Evolutionary conservation across 306 rosid genomes (phyloP).

Genomic region (Vigna hirtella): DNA sequence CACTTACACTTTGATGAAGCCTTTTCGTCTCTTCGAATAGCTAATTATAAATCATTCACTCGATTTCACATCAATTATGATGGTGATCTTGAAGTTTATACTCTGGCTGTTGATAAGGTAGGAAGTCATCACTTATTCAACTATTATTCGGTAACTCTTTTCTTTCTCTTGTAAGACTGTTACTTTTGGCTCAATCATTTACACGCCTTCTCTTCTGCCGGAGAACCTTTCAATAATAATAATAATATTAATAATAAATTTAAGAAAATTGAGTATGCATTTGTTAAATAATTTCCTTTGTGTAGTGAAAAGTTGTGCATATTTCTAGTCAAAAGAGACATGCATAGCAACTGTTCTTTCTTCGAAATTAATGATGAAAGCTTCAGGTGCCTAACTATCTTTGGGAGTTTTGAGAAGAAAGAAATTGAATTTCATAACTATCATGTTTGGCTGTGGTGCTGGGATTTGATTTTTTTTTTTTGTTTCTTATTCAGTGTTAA

Average conservation of each 20-base stretch:
- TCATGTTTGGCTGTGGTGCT: neutral
- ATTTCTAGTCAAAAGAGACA: neutral
- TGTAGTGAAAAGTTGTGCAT: neutral
- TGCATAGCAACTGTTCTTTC: neutral
- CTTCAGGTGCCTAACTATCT: neutral
- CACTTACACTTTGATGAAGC: conserved; percentile 98
- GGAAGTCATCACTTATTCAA: conserved; percentile 7
- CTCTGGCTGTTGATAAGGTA: conserved; percentile 96
- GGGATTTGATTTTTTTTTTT: conserved; percentile 25
- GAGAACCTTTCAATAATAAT: neutral
- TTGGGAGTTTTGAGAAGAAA: neutral
- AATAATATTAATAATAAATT: neutral
- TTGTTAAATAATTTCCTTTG: too few relatives aligned
- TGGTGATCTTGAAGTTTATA: conserved; percentile 94
- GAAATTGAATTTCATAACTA: neutral
- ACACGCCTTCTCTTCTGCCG: neutral
- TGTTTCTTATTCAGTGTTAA: neutral
- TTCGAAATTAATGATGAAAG: neutral
- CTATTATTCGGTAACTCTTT: neutral
- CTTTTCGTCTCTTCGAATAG: conserved; percentile 93
- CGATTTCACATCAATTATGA: conserved; percentile 73
- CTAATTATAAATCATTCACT: conserved; percentile 92
- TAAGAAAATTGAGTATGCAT: neutral
- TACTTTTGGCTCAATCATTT: neutral
- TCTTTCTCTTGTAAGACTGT: neutral